phyloP scores from a whole-genome alignment of 1,284 basidiomycete genomes.

The Microbotryum saponariae region DNA sequence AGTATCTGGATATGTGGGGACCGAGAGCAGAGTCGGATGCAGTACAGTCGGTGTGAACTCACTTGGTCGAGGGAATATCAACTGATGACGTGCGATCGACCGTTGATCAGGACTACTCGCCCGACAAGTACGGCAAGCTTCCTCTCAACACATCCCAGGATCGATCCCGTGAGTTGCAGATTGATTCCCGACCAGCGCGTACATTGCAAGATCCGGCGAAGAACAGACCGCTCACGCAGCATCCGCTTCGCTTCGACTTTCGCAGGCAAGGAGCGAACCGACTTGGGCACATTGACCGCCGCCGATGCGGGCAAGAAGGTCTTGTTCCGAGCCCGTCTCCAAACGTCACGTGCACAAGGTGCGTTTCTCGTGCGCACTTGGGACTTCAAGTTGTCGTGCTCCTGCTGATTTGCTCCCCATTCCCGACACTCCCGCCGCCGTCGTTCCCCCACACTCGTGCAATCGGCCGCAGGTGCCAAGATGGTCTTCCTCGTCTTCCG shows the following conservation, averaged over 20 bases:
- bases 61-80: no score
- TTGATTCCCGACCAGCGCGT: background rate
- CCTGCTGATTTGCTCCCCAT: background rate
- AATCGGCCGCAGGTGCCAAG: slow-evolving; percentile 52
- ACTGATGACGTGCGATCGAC: no score
- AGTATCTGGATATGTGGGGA: slow-evolving; percentile 34
- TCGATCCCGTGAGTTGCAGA: slow-evolving; percentile 42
- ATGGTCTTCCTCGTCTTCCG: slow-evolving; percentile 92
- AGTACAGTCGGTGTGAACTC: background rate
- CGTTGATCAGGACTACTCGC: slow-evolving; percentile 64
- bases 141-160: slow-evolving; percentile 88
- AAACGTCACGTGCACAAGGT: slow-evolving; percentile 83
- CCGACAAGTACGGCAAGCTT: slow-evolving; percentile 78
- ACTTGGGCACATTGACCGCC: slow-evolving; percentile 62
- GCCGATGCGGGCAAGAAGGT: slow-evolving; percentile 69
- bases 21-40: slow-evolving; percentile 4
- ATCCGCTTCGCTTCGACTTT: no score
- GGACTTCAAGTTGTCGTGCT: background rate
- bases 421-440: background rate
- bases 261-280: slow-evolving; percentile 42
- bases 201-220: no score
- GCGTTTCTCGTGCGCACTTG: slow-evolving; percentile 37
- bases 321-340: slow-evolving; percentile 79
- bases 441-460: background rate
- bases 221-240: no score